A percentile compares a stretch with the other conserved stretches of the same genome.
Conservation (phyloP, 148 eudicot genomes). For the Rhododendron ferrugineum region DNA sequence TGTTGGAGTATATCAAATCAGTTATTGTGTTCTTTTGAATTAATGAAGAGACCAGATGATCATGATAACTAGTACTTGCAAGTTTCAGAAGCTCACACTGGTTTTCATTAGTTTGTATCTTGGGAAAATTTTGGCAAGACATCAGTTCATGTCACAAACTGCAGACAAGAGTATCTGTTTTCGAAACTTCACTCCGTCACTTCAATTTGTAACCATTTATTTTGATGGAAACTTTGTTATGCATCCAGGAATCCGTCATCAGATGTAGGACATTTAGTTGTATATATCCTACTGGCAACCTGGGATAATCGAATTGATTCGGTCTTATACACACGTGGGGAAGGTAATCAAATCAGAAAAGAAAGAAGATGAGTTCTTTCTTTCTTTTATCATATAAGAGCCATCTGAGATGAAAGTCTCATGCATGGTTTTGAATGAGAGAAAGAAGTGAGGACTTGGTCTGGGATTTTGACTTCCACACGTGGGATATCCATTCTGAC, state of each 20-base stretch:
- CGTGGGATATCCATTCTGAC: background rate
- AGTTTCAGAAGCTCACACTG: background rate
- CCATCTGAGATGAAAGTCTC: background rate
- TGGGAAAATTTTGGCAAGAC: background rate
- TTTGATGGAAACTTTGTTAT: background rate
- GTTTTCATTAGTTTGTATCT: background rate
- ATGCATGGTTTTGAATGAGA: background rate
- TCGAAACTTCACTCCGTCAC: background rate
- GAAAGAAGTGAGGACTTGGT: background rate
- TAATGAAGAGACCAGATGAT: constrained; percentile 1
- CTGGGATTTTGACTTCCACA: background rate
- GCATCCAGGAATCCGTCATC: background rate
- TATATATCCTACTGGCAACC: background rate
- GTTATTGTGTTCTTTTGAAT: background rate
- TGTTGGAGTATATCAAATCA: background rate
- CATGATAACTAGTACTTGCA: background rate
- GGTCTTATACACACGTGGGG: background rate
- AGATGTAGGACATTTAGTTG: background rate
- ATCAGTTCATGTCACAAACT: background rate
- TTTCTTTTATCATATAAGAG: background rate
- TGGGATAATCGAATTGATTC: background rate
- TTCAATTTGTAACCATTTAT: background rate
- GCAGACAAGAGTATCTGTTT: background rate
- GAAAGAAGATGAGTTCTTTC: background rate
- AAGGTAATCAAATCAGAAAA: background rate